phyloP scores from a whole-genome alignment of 208 protist genomes.

The Tritrichomonas musculus region DNA sequence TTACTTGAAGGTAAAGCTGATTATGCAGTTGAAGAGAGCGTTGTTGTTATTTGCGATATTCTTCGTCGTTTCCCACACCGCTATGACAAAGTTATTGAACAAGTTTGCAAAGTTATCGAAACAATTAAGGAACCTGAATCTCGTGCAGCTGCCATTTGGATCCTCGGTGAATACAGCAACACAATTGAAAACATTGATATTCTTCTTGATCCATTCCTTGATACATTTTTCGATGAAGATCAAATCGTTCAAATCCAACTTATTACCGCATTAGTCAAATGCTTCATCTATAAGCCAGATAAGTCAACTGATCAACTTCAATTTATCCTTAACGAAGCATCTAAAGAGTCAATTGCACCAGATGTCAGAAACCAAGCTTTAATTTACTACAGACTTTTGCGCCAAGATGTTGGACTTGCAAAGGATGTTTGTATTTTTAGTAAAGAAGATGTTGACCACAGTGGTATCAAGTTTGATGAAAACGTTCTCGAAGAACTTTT shows the following conservation, averaged over 20 bases:
- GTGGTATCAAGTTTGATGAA: not conserved
- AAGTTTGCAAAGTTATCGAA: conserved; percentile 78
- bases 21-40: conserved; percentile 84
- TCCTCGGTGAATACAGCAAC: conserved; percentile 74
- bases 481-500: not conserved
- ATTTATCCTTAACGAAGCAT: not conserved
- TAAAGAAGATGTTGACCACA: not conserved
- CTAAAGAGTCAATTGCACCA: not conserved
- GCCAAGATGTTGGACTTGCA: not conserved
- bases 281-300: not conserved
- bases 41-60: conserved; percentile 86
- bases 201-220: conserved; percentile 66
- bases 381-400: not conserved
- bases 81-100: conserved; percentile 41
- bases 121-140: not conserved
- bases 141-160: conserved; percentile 1
- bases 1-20: conserved; percentile 74
- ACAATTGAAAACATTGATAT: conserved; percentile 80
- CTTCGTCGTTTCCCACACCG: conserved; percentile 80
- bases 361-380: not conserved
- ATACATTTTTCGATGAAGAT: not conserved
- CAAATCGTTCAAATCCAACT: not conserved
- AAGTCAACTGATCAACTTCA: not conserved
- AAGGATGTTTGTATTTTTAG: not conserved
- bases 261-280: not conserved